phyloP scores from a whole-genome alignment of 1,284 basidiomycete genomes.

The Ganoderma meredithae region DNA sequence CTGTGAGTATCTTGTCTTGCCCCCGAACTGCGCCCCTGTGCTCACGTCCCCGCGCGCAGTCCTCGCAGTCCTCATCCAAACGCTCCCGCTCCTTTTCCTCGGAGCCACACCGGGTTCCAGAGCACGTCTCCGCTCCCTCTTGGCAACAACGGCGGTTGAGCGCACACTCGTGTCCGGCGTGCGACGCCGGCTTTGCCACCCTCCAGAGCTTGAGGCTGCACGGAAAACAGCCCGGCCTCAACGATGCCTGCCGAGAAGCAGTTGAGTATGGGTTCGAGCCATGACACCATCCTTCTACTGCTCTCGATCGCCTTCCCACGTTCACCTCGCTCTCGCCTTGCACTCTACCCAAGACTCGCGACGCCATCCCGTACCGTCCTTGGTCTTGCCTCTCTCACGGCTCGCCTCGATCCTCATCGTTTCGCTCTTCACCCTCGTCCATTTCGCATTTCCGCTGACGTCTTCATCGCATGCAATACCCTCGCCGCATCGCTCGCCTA shows the following conservation, averaged over 20 bases:
- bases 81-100: slow-evolving; percentile 37
- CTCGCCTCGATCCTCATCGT: slow-evolving; percentile 18
- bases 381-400: slow-evolving; percentile 11
- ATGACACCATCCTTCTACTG: slow-evolving; percentile 31
- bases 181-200: slow-evolving; percentile 69
- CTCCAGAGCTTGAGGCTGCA: slow-evolving; percentile 64
- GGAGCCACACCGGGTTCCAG: slow-evolving; percentile 10
- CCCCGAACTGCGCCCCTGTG: slow-evolving; percentile 14
- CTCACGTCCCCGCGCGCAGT: slow-evolving; percentile 41
- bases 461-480: slow-evolving; percentile 31
- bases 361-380: background rate
- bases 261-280: slow-evolving; percentile 76
- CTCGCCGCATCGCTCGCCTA: slow-evolving; percentile 29
- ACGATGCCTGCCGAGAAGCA: slow-evolving; percentile 74
- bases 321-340: slow-evolving; percentile 11
- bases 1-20: slow-evolving; percentile 46
- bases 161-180: slow-evolving; percentile 66
- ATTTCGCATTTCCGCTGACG: slow-evolving; percentile 30
- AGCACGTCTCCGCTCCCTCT: slow-evolving; percentile 22
- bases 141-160: slow-evolving; percentile 38
- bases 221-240: slow-evolving; percentile 55
- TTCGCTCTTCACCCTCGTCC: slow-evolving; percentile 26
- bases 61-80: slow-evolving; percentile 59
- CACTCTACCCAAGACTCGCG: slow-evolving; percentile 5
- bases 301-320: slow-evolving; percentile 7